Evolutionary conservation across 1,284 basidiomycete genomes (phyloP).

Genomic region (Trichosporon faecale): DNA sequence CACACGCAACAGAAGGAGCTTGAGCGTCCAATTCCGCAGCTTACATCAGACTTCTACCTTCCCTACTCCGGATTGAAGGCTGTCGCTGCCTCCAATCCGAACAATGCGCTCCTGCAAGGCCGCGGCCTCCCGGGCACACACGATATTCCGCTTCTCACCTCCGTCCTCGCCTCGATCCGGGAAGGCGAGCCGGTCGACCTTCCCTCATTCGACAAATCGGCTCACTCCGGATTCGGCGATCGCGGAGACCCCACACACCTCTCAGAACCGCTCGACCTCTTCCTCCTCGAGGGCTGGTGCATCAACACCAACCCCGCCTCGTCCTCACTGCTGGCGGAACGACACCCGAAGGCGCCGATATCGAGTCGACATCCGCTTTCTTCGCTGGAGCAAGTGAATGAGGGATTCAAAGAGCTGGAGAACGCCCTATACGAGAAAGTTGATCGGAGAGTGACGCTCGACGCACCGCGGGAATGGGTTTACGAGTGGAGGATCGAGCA

Average conservation of each 20-base stretch:
- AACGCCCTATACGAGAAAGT: background rate
- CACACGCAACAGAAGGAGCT: too few species aligned
- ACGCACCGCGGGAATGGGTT: slow-evolving; percentile 26
- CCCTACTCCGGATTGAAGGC: slow-evolving; percentile 32
- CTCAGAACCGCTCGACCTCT: slow-evolving; percentile 65
- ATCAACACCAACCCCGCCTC: background rate
- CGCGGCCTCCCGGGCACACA: slow-evolving; percentile 50
- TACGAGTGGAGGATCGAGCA: slow-evolving; percentile 75
- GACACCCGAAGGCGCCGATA: slow-evolving; percentile 3
- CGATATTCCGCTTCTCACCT: slow-evolving; percentile 26
- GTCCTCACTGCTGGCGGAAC: background rate
- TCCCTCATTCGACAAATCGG: slow-evolving; percentile 72
- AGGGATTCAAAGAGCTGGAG: background rate
- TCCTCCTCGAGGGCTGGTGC: slow-evolving; percentile 66
- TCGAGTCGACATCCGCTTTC: slow-evolving; percentile 28
- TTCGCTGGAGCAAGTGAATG: slow-evolving; percentile 32
- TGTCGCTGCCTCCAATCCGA: slow-evolving; percentile 32
- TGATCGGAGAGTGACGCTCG: background rate
- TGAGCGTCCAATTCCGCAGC: too few species aligned
- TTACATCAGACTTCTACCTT: slow-evolving; percentile 41
- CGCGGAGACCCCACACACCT: slow-evolving; percentile 47
- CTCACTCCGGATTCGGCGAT: slow-evolving; percentile 75
- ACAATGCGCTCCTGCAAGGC: slow-evolving; percentile 42
- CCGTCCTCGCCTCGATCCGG: background rate
- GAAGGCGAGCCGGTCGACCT: background rate